These are phyloP conservation scores for Russula olivacea DNA, from an alignment of 768 basidiomycete species.

Conservation along the genomic window DNA sequence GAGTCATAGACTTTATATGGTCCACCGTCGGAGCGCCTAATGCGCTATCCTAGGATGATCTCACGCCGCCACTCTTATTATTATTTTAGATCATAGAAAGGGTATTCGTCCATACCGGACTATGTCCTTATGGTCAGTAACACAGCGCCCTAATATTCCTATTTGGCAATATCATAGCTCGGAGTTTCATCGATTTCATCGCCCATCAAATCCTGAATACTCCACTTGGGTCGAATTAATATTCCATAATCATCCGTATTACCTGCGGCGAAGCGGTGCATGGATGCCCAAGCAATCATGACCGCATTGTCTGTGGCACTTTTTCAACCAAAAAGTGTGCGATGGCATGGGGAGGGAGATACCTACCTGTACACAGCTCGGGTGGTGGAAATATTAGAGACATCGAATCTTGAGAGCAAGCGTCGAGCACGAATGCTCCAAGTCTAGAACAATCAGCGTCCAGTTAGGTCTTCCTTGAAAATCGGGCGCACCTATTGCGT, in stretches of 20 bases:
- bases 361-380: slow-evolving; percentile 72
- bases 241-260: slow-evolving; percentile 60
- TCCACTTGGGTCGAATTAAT: slow-evolving; percentile 68
- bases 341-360: neutral
- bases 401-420: slow-evolving; percentile 34
- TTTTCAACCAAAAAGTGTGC: neutral
- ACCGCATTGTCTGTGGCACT: slow-evolving; percentile 76
- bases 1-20: slow-evolving; percentile 4
- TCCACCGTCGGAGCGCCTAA: neutral
- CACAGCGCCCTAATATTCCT: neutral
- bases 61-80: too few species aligned
- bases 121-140: neutral
- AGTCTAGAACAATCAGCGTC: slow-evolving; percentile 31
- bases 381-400: slow-evolving; percentile 68
- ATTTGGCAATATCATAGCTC: neutral
- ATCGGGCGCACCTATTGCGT: slow-evolving; percentile 47
- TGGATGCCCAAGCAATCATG: slow-evolving; percentile 93
- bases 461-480: neutral
- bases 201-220: slow-evolving; percentile 50
- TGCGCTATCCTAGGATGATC: neutral
- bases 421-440: slow-evolving; percentile 28
- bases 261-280: slow-evolving; percentile 64
- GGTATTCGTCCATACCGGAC: too few species aligned
- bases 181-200: neutral
- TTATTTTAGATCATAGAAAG: neutral